Conservation (phyloP, 2,329 filamentous ascomycete species). For the Cladorrhinum sp. region DNA sequence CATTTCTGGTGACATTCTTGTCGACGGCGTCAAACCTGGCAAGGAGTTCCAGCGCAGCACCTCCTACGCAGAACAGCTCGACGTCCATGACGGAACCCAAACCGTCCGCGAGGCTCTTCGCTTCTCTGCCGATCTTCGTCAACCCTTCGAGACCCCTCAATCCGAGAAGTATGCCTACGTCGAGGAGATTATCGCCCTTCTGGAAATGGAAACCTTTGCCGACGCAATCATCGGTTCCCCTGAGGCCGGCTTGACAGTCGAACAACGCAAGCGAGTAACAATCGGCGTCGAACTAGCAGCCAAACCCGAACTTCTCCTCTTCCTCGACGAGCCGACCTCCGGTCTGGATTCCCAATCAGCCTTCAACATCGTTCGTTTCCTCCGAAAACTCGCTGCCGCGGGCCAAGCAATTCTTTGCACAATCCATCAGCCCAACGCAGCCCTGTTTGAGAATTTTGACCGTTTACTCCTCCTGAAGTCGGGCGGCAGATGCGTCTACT, state of each 20-base stretch:
- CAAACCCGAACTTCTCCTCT: constrained; percentile 72
- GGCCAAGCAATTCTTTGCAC: constrained; percentile 89
- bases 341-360: constrained; percentile 71
- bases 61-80: constrained; percentile 61
- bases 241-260: constrained; percentile 68
- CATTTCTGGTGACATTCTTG: constrained; percentile 54
- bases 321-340: constrained; percentile 76
- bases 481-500: constrained; percentile 80
- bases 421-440: constrained; percentile 85
- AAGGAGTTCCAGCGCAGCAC: constrained; percentile 61
- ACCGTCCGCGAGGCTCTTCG: constrained; percentile 62
- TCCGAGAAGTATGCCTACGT: constrained; percentile 58
- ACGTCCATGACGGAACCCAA: constrained; percentile 60
- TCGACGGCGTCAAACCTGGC: constrained; percentile 55
- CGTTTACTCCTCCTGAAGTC: constrained; percentile 73
- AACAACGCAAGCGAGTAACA: constrained; percentile 72
- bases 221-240: constrained; percentile 57
- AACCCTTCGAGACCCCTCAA: constrained; percentile 51
- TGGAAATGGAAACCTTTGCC: constrained; percentile 58
- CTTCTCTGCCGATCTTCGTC: constrained; percentile 61
- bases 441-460: constrained; percentile 86
- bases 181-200: constrained; percentile 54
- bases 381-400: constrained; percentile 72
- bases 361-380: constrained; percentile 74
- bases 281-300: constrained; percentile 88